Base-by-base conservation (phyloP, 75 land plant genomes). In the Pinus tabuliformis region DNA sequence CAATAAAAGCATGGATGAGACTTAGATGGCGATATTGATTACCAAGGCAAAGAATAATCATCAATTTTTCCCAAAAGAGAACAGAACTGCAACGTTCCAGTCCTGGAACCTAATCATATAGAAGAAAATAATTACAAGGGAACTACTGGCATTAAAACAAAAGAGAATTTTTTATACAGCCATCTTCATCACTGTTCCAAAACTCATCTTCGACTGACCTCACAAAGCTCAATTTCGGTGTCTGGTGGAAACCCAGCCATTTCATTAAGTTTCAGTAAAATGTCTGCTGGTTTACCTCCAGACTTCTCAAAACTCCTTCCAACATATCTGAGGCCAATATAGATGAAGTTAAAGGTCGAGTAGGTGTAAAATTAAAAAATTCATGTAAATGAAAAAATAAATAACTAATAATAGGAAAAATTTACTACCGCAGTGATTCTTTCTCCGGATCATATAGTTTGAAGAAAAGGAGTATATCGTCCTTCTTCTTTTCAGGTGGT, bases 171-270 rank as follows among this genome's bases (percentile, higher is more conserved):
- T 63, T 63, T 16, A 63, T 30, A 63, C 2, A 30, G 16, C 5
- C 4, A 63, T 13, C 36, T 63, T 8, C 14, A 11, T 17, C 36
- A 17, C 56, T 42, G 54, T 11, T 24, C 4, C 20, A 70, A 28
- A 56, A 54, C 5, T 14, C 70, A 12, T 36, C 74, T 14, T 60
- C 62, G 24, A 58, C 76, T 62, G 45, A 92, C 99, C 87, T 86
- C 87, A 76, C 12, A 86, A 5, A 86, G 81, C 58, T 79, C 81
- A 73, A 86, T 79, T 72, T 86, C 87, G 12, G 83, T 76, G 56
- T 82, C 76, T 20, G 81, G n/a, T 56, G 87, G 39, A 83, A 82
- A 86, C 24, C 85, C 87, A 36, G 87, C 87, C 78, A 86, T 75
- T 77, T 86, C 85, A 73, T 77, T 79, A n/a, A 86, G 77, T 75